A percentile compares a stretch with the other conserved stretches of the same genome.
Conservation (phyloP, 169 alveolate species). For the Cryptosporidium andersoni region DNA sequence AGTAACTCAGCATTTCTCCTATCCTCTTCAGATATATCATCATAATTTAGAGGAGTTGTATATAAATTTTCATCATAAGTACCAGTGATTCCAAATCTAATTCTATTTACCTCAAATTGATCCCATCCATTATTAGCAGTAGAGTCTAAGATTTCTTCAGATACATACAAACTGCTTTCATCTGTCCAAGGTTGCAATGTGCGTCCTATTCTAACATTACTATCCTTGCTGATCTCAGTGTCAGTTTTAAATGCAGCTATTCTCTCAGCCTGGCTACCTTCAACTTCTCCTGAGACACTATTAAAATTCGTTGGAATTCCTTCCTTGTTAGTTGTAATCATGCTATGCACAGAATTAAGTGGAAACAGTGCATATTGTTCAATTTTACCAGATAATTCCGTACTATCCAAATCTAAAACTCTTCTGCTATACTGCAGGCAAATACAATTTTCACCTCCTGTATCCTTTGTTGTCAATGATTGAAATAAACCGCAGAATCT, state of each 20-base stretch:
- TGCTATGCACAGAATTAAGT: slow-evolving; percentile 19
- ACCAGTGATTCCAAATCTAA: slow-evolving; percentile 66
- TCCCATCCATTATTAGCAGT: slow-evolving; percentile 61
- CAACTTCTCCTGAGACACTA: slow-evolving; percentile 37
- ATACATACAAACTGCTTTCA: slow-evolving; percentile 4
- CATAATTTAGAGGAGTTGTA: slow-evolving; percentile 68
- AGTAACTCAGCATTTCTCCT: slow-evolving; percentile 43
- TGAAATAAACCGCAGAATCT: slow-evolving; percentile 46
- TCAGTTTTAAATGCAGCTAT: slow-evolving; percentile 28
- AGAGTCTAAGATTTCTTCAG: slow-evolving; percentile 31
- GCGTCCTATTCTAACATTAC: not conserved
- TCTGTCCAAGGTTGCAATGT: slow-evolving; percentile 60
- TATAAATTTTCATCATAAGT: slow-evolving; percentile 72
- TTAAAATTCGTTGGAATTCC: slow-evolving; percentile 54
- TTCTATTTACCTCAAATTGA: slow-evolving; percentile 71
- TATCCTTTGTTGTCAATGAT: slow-evolving; percentile 23
- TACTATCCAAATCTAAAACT: slow-evolving; percentile 9
- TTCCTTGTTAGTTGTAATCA: slow-evolving; percentile 12
- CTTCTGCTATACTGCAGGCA: slow-evolving; percentile 54
- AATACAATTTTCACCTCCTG: slow-evolving; percentile 11
- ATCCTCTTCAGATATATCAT: slow-evolving; percentile 44
- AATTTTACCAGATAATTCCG: slow-evolving; percentile 27
- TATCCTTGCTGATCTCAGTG: slow-evolving; percentile 14
- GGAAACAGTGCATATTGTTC: slow-evolving; percentile 39
- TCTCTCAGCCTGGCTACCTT: slow-evolving; percentile 1